phyloP scores from a whole-genome alignment of 176 grass and related monocot species.

The Bonia amplexicaulis region DNA sequence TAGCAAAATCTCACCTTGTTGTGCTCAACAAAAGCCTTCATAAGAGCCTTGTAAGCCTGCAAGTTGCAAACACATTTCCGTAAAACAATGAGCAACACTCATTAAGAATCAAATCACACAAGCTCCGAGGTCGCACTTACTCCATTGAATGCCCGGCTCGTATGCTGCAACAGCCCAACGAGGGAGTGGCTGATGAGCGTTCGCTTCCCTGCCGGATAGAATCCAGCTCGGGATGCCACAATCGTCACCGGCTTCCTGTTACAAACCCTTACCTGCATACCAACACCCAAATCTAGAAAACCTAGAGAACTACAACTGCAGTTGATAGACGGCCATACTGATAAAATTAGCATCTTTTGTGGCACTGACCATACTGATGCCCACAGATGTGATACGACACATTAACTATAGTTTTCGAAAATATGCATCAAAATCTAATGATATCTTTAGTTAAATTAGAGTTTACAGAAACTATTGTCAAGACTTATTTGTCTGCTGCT shows the following conservation, averaged over 20 bases:
- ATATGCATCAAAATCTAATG: neutral
- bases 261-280: constrained; percentile 72
- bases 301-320: neutral
- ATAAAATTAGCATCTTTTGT: neutral
- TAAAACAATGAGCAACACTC: constrained; percentile 6
- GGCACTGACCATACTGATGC: neutral
- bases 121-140: constrained; percentile 36
- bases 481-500: neutral
- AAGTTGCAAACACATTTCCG: constrained; percentile 8
- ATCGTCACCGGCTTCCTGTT: constrained; percentile 80
- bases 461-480: neutral
- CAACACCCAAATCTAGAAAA: neutral
- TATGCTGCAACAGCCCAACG: constrained; percentile 77
- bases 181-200: constrained; percentile 69
- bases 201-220: constrained; percentile 77
- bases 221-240: constrained; percentile 65
- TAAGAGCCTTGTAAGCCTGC: constrained; percentile 91
- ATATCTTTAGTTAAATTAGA: neutral
- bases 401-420: neutral
- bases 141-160: constrained; percentile 78
- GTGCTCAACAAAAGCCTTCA: constrained; percentile 95
- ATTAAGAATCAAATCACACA: neutral
- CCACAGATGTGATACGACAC: too few relatives aligned
- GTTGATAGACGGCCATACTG: neutral
- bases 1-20: constrained; percentile 72